Base-by-base conservation (phyloP, 768 basidiomycete genomes). In the Collybia sordida region DNA sequence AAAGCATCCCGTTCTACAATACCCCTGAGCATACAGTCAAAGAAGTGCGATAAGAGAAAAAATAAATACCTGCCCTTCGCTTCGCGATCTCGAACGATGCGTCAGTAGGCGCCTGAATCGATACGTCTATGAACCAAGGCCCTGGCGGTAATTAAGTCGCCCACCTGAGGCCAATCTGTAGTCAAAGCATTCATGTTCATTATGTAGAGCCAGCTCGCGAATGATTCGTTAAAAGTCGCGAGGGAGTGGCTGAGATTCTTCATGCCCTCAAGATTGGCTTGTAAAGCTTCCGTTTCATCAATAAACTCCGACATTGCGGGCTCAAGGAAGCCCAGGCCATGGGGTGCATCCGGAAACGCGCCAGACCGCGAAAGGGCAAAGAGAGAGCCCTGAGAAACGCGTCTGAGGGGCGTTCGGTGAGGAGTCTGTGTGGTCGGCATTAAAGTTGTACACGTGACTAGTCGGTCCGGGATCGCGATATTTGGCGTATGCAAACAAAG, bases 161-260 rank as follows among this genome's bases (percentile, higher is more conserved):
- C 75, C 53, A 86, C 92, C 77, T 94, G 88, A 0, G 82, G 83
- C 93, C 93, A 97, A 63, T 97, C 94, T 0, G 85, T 85, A n/a
- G 93, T 93, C 49, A 96, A 78, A 2, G 92, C 85, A 62, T 95
- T 93, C 92, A 98, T 96, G 63, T 91, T 88, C 83, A 95, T 86
- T 19, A 86, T 83, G 64, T 94, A 95, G 9, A 96, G 68, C 80
- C 85, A 95, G 62, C 90, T 92, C 12, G 94, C 89, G 61, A 98
- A 96, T 12, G 85, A 83, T 67, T 98, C 94, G 64, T 97, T 97
- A 75, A 96, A 96, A 4, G 82, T 85, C 12, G 81, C 80, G 45
- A 98, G 76, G 17, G 90, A 85, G 40, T 85, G 75, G 65, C 86
- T 84, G 54, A 98, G 79, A 21, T 75, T 72, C 53, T 80, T 80